These are phyloP conservation scores for Fusarium sp. DNA, from an alignment of 2,329 filamentous ascomycete species.

Conservation along the genomic window DNA sequence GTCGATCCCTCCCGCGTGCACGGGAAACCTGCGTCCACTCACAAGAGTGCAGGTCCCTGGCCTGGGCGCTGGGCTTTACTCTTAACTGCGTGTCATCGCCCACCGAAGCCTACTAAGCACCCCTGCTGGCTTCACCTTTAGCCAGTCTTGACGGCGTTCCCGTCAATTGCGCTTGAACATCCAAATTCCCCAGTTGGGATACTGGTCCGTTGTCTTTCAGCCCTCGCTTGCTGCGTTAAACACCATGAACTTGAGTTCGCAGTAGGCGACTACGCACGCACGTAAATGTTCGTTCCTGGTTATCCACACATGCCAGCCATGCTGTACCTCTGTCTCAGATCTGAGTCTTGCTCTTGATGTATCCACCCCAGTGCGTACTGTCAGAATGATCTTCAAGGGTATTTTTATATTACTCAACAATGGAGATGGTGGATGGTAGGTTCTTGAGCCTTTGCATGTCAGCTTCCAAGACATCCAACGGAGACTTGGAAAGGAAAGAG, in stretches of 20 bases:
- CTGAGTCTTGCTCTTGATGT: constrained; percentile 1
- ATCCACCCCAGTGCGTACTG: constrained; percentile 3
- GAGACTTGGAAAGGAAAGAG: constrained; percentile 33
- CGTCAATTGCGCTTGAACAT: constrained; percentile 27
- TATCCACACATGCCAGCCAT: constrained; percentile 13
- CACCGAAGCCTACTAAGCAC: constrained; percentile 24
- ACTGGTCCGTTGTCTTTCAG: constrained; percentile 27
- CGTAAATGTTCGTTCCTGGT: neutral
- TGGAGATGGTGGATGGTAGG: constrained; percentile 2
- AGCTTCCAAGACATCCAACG: constrained; percentile 29
- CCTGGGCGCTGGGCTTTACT: constrained; percentile 18
- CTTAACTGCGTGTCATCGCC: constrained; percentile 45
- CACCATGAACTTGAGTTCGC: constrained; percentile 5
- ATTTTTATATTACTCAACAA: constrained; percentile 31
- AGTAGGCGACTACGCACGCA: neutral
- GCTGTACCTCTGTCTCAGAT: constrained; percentile 10
- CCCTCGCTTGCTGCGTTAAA: constrained; percentile 18
- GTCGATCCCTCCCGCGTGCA: constrained; percentile 37
- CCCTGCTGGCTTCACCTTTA: constrained; percentile 30
- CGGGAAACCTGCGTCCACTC: constrained; percentile 27
- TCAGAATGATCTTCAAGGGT: constrained; percentile 5
- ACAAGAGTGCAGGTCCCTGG: constrained; percentile 21
- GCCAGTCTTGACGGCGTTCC: constrained; percentile 33
- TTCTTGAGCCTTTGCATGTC: constrained; percentile 9
- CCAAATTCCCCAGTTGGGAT: constrained; percentile 14